Evolutionary conservation across 169 alveolate species (phyloP).

Genomic region (Plasmodium gonderi): DNA sequence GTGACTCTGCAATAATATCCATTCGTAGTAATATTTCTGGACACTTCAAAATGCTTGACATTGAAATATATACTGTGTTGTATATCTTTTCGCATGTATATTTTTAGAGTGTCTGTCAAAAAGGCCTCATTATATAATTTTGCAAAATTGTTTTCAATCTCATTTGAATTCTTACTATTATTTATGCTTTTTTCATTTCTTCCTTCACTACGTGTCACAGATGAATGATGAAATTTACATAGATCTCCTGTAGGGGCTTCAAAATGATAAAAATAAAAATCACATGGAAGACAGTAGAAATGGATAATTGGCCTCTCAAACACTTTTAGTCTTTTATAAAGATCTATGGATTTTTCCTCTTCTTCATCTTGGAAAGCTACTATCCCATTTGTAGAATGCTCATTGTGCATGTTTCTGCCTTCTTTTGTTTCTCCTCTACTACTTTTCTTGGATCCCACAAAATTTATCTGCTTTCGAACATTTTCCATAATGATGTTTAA

Average conservation of each 20-base stretch:
- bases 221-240: conserved; percentile 13
- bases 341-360: background rate
- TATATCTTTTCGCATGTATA: conserved; percentile 10
- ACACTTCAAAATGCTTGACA: conserved; percentile 31
- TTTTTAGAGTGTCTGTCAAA: conserved; percentile 51
- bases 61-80: conserved; percentile 14
- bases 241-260: conserved; percentile 56
- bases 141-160: background rate
- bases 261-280: conserved; percentile 57
- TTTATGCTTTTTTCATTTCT: background rate
- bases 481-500: conserved; percentile 6
- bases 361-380: background rate
- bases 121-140: conserved; percentile 37
- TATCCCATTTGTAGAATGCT: background rate
- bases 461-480: background rate
- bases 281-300: conserved; percentile 48
- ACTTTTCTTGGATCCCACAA: background rate
- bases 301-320: conserved; percentile 35
- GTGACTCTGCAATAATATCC: conserved; percentile 59
- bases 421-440: background rate
- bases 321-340: conserved; percentile 18
- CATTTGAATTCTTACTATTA: background rate
- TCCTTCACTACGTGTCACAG: background rate
- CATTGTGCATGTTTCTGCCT: background rate
- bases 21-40: conserved; percentile 22